Base-by-base conservation (phyloP, 2,329 filamentous ascomycete species). In the Aspergillus vadensis region DNA sequence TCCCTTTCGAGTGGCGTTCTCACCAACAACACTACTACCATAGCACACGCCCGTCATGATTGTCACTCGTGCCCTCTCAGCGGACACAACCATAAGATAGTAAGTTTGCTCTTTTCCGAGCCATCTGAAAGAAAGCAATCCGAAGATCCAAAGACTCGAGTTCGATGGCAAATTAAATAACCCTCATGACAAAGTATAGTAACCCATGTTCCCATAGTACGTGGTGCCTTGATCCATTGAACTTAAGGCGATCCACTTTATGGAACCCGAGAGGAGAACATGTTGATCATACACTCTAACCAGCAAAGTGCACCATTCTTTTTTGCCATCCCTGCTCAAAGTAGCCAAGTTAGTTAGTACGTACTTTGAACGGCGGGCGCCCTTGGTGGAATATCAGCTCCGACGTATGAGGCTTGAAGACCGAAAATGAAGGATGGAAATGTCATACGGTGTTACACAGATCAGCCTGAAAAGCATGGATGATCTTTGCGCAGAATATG, bases 241-340 rank as follows among this genome's bases (percentile, higher is more conserved):
- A 49, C 44, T 17, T 49, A 49, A 36, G 15, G 17, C n/a, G 25
- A 50, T 50, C 47, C 47, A 50, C 47, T 50, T 36, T 50, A 32
- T 30, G 47, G 47, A 17, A 32, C 47, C 47, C 15, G 25, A 50
- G 47, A 50, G 47, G 47, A 50, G 47, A 17, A 17, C 47, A 50
- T 50, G 47, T 30, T 50, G 47, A 50, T 50, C 47, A 50, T 50
- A 30, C 47, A 50, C 47, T 50, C 15, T n/a, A 30, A 17, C 47
- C 14, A 30, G 23, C 25, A 17, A 44, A 49, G 44, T 30, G 44
- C 44, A 36, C 12, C 32, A 2, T 14, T 32, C 1, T 2, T 36
- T 36, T 36, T 15, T 36, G 32, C 32, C 32, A 36, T 36, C 10
- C 32, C 5, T 36, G 12, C 32, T 36, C 12, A 15, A 32, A 14